Base-by-base conservation (phyloP, 2,329 filamentous ascomycete genomes). In the Blastomyces parvus region DNA sequence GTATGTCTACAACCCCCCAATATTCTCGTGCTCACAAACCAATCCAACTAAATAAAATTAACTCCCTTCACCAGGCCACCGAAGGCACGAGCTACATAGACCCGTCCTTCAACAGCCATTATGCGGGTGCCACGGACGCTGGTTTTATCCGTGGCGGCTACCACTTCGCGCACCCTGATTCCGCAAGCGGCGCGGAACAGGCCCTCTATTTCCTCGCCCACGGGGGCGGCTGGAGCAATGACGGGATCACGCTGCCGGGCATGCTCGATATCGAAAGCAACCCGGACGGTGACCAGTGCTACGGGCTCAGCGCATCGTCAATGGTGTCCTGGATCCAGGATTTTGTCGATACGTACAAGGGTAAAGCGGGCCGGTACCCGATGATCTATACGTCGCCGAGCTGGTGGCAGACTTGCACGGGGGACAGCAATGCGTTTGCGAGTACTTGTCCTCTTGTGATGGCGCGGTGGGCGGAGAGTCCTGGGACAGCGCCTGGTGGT, bases 371-470 rank as follows among this genome's bases (percentile, higher is more conserved):
- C 1, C 74, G 80, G 0, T 82, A 80, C 63, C 83, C 82, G 1
- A 73, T 84, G 67, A 75, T 85, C 56, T 84, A 84, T 68, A 80
- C 79, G 46, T 81, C 77, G 44, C 77, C 79, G 11, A 77, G 77
- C 65, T 85, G 82, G 82, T 84, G 83, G 83, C 73, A 70, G 13
- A 71, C 71, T 36, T 85, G 82, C 71, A 84, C 82, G 0, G 82
- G 81, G 11, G 79, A 80, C 69, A 80, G 75, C 40, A 72, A 71
- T 19, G 77, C 74, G 3, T 84, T 84, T 65, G 71, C 70, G 44
- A 66, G 70, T 25, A 80, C 75, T 22, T 80, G 78, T 65, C 81
- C 81, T 8, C 73, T 84, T 11, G 77, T 81, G 9, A 68, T 84
- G 60, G 81, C 81, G 5, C 70, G 77, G 3, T 83, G 80, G 65